Evolutionary conservation across 2,329 filamentous ascomycete species (phyloP).

Genomic region (Penicillium glabrum): DNA sequence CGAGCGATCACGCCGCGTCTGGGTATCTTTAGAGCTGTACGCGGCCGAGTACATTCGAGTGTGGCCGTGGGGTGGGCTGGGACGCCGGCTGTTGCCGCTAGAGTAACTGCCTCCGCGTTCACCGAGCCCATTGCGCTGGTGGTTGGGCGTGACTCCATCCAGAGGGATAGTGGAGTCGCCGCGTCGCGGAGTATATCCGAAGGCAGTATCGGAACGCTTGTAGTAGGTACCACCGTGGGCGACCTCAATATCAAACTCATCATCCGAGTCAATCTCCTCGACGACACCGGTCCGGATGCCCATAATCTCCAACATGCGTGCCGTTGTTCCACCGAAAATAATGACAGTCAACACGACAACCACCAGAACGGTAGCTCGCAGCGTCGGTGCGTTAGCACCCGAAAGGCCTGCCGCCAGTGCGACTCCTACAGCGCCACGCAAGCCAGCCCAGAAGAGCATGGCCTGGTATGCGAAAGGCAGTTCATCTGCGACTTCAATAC

Average conservation of each 20-base stretch:
- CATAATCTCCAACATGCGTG: conserved; percentile 94
- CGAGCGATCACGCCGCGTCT: conserved; percentile 43
- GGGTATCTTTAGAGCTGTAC: conserved; percentile 46
- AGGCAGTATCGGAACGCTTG: conserved; percentile 73
- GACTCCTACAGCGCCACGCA: conserved; percentile 93
- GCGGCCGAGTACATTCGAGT: conserved; percentile 53
- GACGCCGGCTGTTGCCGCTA: conserved; percentile 56
- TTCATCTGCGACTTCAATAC: conserved; percentile 77
- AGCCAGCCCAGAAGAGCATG: conserved; percentile 99
- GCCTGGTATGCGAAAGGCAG: conserved; percentile 92
- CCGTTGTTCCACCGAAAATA: conserved; percentile 96
- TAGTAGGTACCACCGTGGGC: conserved; percentile 72
- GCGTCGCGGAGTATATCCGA: conserved; percentile 72
- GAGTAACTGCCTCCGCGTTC: conserved; percentile 51
- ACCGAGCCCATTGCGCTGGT: conserved; percentile 32
- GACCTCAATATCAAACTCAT: conserved; percentile 94
- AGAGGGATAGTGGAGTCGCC: conserved; percentile 60
- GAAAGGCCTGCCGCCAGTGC: conserved; percentile 85
- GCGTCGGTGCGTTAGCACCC: conserved; percentile 75
- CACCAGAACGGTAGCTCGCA: conserved; percentile 93
- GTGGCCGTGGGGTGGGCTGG: conserved; percentile 50
- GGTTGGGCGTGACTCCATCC: conserved; percentile 45
- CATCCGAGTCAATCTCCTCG: conserved; percentile 95
- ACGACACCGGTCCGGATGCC: conserved; percentile 96
- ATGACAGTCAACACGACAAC: conserved; percentile 98